A percentile compares a stretch with the other conserved stretches of the same genome.
phyloP scores from a whole-genome alignment of 2,329 filamentous ascomycete species.

The Pseudocercospora crystallina region DNA sequence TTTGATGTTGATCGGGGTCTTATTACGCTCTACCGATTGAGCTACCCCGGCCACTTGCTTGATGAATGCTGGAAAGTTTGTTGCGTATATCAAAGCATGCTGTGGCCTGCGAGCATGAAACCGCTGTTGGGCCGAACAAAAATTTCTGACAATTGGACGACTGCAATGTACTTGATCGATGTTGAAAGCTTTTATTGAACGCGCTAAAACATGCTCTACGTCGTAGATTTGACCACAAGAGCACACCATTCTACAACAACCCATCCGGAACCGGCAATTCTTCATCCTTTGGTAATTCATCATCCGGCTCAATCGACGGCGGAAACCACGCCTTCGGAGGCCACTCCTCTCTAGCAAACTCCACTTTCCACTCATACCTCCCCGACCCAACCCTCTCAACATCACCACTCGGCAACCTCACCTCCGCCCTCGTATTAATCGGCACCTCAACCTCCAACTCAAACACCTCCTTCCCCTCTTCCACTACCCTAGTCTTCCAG shows the following conservation, averaged over 20 bases:
- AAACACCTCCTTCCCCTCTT: background rate
- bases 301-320: background rate
- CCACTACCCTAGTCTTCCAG: background rate
- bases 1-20: too few species aligned
- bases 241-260: too few species aligned
- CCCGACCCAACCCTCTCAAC: background rate
- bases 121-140: too few species aligned
- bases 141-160: too few species aligned
- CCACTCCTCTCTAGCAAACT: background rate
- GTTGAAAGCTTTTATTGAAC: too few species aligned
- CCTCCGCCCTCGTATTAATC: background rate
- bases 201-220: too few species aligned
- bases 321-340: background rate
- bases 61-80: too few species aligned
- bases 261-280: background rate
- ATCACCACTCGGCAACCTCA: background rate
- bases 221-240: too few species aligned
- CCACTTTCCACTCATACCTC: background rate
- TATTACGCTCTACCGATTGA: constrained; percentile 51
- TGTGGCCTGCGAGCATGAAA: too few species aligned
- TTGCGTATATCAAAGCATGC: too few species aligned
- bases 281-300: background rate
- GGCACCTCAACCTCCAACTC: constrained; percentile 1
- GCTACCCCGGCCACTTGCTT: constrained; percentile 44
- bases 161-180: too few species aligned